Evolutionary conservation across 2,329 filamentous ascomycete genomes (phyloP).

Genomic region (Neofusicoccum laricinum): DNA sequence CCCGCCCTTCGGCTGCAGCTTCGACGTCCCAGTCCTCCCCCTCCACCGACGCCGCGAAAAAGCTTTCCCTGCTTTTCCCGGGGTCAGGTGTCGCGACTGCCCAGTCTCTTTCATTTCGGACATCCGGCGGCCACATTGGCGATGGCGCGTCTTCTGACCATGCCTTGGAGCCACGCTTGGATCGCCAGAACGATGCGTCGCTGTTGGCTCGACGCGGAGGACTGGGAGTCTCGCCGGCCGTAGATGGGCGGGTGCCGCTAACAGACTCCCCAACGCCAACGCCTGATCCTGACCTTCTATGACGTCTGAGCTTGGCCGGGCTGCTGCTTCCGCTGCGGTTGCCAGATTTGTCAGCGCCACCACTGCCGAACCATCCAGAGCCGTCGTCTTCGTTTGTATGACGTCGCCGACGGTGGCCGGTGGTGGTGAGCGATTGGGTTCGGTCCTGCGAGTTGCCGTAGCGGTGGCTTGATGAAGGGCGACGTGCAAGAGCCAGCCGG

Average conservation of each 20-base stretch:
- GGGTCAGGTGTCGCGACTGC: constrained; percentile 20
- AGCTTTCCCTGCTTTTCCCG: constrained; percentile 21
- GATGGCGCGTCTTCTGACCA: constrained; percentile 33
- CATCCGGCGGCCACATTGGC: constrained; percentile 42
- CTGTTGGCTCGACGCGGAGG: constrained; percentile 42
- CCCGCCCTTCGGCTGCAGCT: constrained; percentile 43
- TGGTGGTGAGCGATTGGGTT: constrained; percentile 9
- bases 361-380: constrained; percentile 8
- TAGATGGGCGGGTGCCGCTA: constrained; percentile 2
- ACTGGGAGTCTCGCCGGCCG: neutral
- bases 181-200: constrained; percentile 42
- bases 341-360: neutral
- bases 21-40: constrained; percentile 50
- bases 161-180: constrained; percentile 42
- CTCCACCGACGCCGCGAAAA: constrained; percentile 21
- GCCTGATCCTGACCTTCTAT: constrained; percentile 4
- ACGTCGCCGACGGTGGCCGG: neutral
- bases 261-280: neutral
- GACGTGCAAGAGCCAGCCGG: constrained; percentile 32
- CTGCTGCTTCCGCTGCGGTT: constrained; percentile 2
- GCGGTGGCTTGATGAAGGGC: constrained; percentile 7
- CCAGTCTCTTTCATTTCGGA: constrained; percentile 36
- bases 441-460: constrained; percentile 6
- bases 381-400: constrained; percentile 13
- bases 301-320: constrained; percentile 8